phyloP scores from a whole-genome alignment of 2,329 filamentous ascomycete genomes.

The Botrytis porri region DNA sequence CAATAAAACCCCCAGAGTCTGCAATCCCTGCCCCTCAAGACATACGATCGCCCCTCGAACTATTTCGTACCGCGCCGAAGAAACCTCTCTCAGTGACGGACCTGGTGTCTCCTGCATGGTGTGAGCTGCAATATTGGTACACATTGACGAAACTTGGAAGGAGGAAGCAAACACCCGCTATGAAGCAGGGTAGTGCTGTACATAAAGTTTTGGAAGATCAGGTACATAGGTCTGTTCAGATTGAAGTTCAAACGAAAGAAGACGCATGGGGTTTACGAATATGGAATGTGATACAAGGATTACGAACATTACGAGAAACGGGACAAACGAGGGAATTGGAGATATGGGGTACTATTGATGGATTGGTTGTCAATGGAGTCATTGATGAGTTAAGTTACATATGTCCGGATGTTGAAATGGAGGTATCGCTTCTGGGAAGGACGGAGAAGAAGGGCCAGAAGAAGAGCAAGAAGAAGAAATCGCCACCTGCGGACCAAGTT shows the following conservation, averaged over 20 bases:
- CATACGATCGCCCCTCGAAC: slow-evolving; percentile 63
- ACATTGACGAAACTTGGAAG: slow-evolving; percentile 73
- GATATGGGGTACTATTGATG: slow-evolving; percentile 81
- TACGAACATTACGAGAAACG: slow-evolving; percentile 68
- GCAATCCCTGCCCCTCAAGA: slow-evolving; percentile 38
- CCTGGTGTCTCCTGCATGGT: slow-evolving; percentile 87
- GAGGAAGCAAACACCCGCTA: slow-evolving; percentile 73
- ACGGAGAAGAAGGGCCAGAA: slow-evolving; percentile 27
- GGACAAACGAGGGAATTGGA: slow-evolving; percentile 74
- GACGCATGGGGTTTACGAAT: slow-evolving; percentile 78
- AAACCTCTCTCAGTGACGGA: slow-evolving; percentile 86
- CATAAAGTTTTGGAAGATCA: slow-evolving; percentile 84
- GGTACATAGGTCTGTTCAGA: slow-evolving; percentile 71
- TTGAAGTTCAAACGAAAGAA: slow-evolving; percentile 71
- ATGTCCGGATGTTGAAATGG: slow-evolving; percentile 70
- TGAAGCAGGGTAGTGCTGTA: slow-evolving; percentile 77
- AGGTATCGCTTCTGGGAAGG: slow-evolving; percentile 41
- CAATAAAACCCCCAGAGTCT: slow-evolving; percentile 5
- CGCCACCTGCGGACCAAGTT: slow-evolving; percentile 38
- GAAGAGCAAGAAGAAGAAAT: slow-evolving; percentile 23
- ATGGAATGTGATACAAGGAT: slow-evolving; percentile 88
- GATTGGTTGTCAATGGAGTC: slow-evolving; percentile 80
- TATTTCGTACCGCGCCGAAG: slow-evolving; percentile 73
- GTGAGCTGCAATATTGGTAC: slow-evolving; percentile 91
- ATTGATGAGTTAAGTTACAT: slow-evolving; percentile 82